phyloP scores from a whole-genome alignment of 2,329 filamentous ascomycete genomes.

The Trichophyton schoenleinii region DNA sequence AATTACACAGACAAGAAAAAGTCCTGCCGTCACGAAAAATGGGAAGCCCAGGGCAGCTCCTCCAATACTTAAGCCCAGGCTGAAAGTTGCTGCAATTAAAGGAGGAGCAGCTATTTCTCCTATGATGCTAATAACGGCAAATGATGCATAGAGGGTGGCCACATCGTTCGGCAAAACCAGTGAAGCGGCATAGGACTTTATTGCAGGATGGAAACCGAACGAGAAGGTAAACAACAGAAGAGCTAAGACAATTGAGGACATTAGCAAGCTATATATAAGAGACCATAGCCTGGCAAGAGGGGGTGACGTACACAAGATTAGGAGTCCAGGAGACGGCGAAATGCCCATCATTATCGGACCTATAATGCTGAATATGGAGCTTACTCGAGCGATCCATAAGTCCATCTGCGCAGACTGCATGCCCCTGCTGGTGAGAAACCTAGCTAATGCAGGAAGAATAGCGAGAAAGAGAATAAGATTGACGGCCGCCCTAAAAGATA shows the following conservation, averaged over 20 bases:
- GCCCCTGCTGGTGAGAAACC: background rate
- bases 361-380: slow-evolving; percentile 2
- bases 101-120: background rate
- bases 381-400: slow-evolving; percentile 7
- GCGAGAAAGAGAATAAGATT: background rate
- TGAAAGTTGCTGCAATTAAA: slow-evolving; percentile 2
- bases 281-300: background rate
- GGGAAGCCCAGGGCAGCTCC: background rate
- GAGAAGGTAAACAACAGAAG: slow-evolving; percentile 1
- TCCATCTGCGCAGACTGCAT: slow-evolving; percentile 1
- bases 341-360: slow-evolving; percentile 3
- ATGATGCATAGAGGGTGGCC: background rate
- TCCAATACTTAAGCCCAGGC: background rate
- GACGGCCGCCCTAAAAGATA: background rate
- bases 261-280: background rate
- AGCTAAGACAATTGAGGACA: background rate
- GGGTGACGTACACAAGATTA: background rate
- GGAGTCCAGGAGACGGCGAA: background rate
- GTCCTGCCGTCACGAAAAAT: background rate
- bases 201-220: background rate
- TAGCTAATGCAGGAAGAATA: background rate
- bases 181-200: slow-evolving; percentile 1
- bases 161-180: background rate
- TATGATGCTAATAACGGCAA: slow-evolving; percentile 1
- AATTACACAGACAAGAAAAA: background rate